Evolutionary conservation across 257 asterid genomes (phyloP).

Genomic region (Voacanga thouarsii): DNA sequence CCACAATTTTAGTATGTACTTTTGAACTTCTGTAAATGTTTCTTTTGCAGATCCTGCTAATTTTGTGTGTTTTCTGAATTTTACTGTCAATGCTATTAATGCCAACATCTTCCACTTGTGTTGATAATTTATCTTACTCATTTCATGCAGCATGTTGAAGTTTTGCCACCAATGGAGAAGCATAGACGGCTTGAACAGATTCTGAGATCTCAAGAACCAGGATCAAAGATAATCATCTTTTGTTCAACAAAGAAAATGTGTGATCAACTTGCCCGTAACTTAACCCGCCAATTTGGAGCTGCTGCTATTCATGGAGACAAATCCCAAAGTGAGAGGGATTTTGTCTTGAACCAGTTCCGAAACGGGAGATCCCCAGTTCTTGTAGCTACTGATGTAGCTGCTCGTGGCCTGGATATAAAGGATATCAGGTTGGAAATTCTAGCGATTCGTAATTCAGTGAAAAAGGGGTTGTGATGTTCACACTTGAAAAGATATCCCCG

Average conservation of each 20-base stretch:
- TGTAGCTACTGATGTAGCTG: conserved; percentile 99
- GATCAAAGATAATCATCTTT: conserved; percentile 88
- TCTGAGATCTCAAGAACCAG: conserved; percentile 89
- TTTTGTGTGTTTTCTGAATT: not conserved
- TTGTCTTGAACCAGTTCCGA: conserved; percentile 83
- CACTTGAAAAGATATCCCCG: not conserved
- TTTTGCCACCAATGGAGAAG: conserved; percentile 68
- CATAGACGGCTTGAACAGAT: conserved; percentile 86
- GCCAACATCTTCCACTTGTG: not conserved
- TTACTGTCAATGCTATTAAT: not conserved
- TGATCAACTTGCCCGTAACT: conserved; percentile 70
- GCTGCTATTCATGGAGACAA: conserved; percentile 98
- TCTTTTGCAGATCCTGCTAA: not conserved
- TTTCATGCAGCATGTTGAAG: conserved; percentile 64
- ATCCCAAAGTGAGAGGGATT: conserved; percentile 93
- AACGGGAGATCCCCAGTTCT: conserved; percentile 82
- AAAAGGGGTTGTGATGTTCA: not conserved
- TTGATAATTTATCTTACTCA: not conserved
- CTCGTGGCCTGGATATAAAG: conserved; percentile 96
- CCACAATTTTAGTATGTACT: too few relatives aligned
- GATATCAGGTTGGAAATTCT: conserved; percentile 67
- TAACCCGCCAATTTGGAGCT: conserved; percentile 76
- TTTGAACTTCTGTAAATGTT: not conserved
- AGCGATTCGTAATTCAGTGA: not conserved
- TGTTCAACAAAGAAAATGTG: conserved; percentile 98